Base-by-base conservation (phyloP, 2,329 filamentous ascomycete genomes). In the Exophiala aquamarina region DNA sequence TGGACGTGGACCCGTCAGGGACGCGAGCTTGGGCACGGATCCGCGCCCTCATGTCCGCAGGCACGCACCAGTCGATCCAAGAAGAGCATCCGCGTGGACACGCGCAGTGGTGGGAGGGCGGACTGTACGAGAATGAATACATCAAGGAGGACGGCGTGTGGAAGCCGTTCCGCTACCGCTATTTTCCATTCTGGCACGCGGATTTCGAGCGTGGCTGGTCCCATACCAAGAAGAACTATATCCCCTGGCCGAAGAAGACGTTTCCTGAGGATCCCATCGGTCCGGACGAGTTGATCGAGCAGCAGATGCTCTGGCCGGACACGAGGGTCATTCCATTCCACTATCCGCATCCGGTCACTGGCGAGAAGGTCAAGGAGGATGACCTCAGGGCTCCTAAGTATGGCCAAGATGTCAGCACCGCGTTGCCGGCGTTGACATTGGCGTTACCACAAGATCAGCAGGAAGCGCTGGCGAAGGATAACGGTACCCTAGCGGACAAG, bases 41-140 rank as follows among this genome's bases (percentile, higher is more conserved):
- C 68, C 72, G 77, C 18, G 71, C 75, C 17, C 67, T 80, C 55
- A 80, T 80, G 77, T 71, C 72, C 34, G 76, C 76, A 0, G 76
- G 77, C 40, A 76, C 74, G 21, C 77, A 81, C 61, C 65, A 75
- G 56, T 73, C 68, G 47, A 70, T 79, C 57, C 67, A 70, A 37
- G 70, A 74, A 34, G 67, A 65, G 7, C 75, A 79, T 54, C 76
- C 76, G 4, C 70, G 75, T 9, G 77, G 76, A 2, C 69, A 76
- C 38, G 67, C 72, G 9, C 77, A 80, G 59, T 81, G 77, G 77
- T 80, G 75, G 73, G 77, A 81, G 60, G 76, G 77, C 34, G 77
- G 77, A 3, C 61, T 80, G 28, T 81, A 81, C 61, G 76, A 80
- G 63, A 81, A 80, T 57, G 76, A 80, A 59, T 81, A 79, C 60